Evolutionary conservation across 768 basidiomycete genomes (phyloP), one percentile per base, ranked within the genome.

Genomic region (Suillus plorans): DNA sequence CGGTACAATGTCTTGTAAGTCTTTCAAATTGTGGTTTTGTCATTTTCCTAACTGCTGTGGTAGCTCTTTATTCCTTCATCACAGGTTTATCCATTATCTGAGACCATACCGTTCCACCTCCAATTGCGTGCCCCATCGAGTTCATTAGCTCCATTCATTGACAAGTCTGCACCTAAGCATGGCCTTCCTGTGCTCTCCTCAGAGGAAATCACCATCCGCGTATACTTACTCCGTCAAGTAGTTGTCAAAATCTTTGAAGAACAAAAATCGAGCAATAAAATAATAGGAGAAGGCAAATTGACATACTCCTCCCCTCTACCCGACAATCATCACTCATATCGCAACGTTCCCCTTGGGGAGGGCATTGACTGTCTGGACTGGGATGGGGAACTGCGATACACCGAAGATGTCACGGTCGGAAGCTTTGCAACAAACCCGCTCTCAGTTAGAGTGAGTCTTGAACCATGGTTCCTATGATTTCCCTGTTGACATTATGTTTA

Each of bases 61-160:
- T 42, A 90, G 89, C 71, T 89, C 14, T 86, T 90, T 71, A 76
- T 89, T 20, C 89, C 89, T 13, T 79, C 80, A 7, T 81, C 80
- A 14, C 83, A 82, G 56, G 80, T 83, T 20, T 90, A 82, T 73
- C 82, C 83, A 9, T 49, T 88, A 37, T 70, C 77, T 12, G 86
- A 89, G 66, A 78, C 76, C 20, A 87, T 90, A 10, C 87, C 88
- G 8, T 86, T 90, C 72, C 86, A 89, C 69, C 70, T 91, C 20
- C 89, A 90, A 67, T 77, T 90, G 42, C 79, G 79, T 36, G 87
- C 82, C 12, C 77, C 78, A 22, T 67, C 79, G 1, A 69, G 76
- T 25, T 82, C 85, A 1, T 77, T 89, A 9, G 76, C 74, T 25
- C 80, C 82, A 20, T 81, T 88, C 68, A 71, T 87, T 65, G 66